phyloP scores from a whole-genome alignment of 495 filamentous ascomycete genomes.

The Echria macrotheca region DNA sequence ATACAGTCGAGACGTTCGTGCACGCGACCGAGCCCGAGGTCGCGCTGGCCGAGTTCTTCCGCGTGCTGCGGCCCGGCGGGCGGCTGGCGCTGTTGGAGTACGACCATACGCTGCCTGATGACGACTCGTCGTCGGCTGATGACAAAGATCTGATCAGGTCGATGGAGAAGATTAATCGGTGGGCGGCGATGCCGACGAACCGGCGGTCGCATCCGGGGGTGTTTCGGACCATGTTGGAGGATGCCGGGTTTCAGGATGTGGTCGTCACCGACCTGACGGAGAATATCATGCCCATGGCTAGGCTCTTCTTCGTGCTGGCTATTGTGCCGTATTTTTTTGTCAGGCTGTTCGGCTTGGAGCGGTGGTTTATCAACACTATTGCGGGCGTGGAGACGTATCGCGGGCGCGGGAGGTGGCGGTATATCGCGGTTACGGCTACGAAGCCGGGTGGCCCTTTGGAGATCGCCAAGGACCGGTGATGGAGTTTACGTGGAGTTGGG shows the following conservation, averaged over 20 bases:
- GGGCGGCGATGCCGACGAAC: conserved; percentile 47
- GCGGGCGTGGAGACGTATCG: conserved; percentile 20
- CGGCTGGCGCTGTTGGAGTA: conserved; percentile 47
- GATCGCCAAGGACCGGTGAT: no score
- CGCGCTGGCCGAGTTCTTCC: conserved; percentile 44
- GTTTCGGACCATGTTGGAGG: conserved; percentile 35
- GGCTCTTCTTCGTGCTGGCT: conserved; percentile 47
- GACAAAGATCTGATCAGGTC: conserved; percentile 16
- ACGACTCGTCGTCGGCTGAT: conserved; percentile 4
- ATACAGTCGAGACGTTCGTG: conserved; percentile 57
- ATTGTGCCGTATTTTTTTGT: conserved; percentile 49
- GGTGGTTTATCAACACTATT: conserved; percentile 29
- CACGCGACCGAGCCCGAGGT: conserved; percentile 48
- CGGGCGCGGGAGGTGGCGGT: conserved; percentile 22
- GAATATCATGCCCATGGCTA: conserved; percentile 47
- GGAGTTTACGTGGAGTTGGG: no score
- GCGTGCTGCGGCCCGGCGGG: conserved; percentile 47
- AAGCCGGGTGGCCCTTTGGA: conserved; percentile 21
- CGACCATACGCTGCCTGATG: conserved; percentile 32
- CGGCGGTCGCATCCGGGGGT: conserved; percentile 24
- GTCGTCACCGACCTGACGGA: conserved; percentile 41
- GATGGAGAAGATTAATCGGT: conserved; percentile 37
- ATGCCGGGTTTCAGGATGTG: conserved; percentile 48
- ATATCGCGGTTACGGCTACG: conserved; percentile 24
- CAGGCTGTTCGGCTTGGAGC: conserved; percentile 39